A percentile compares a stretch with the other conserved stretches of the same genome.
Evolutionary conservation across 805 yeast species (phyloP).

Genomic region (Huiozyma sinensis): DNA sequence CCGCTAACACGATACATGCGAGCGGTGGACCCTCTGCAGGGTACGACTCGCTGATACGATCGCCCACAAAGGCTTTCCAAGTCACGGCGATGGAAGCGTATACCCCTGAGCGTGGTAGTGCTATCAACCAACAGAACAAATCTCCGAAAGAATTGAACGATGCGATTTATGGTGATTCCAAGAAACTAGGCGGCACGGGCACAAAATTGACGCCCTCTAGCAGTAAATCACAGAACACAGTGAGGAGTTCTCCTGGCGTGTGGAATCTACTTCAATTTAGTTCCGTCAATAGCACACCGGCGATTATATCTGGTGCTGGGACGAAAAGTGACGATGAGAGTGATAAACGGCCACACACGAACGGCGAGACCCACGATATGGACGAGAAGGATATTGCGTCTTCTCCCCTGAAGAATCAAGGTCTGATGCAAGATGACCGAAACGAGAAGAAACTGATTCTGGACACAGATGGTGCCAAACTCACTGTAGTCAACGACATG

Average conservation of each 20-base stretch:
- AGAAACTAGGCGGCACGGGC: not conserved
- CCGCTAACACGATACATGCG: not conserved
- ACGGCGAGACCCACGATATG: not conserved
- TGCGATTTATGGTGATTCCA: not conserved
- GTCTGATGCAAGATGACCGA: constrained; percentile 2
- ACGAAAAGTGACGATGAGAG: not conserved
- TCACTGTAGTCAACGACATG: constrained; percentile 18
- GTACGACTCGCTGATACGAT: constrained; percentile 19
- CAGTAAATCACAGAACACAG: constrained; percentile 12
- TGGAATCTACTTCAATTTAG: constrained; percentile 86
- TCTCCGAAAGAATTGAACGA: constrained; percentile 10
- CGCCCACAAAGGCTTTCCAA: constrained; percentile 36
- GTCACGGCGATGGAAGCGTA: constrained; percentile 49
- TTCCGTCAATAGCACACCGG: constrained; percentile 31
- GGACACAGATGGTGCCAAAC: constrained; percentile 25
- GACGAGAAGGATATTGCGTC: constrained; percentile 15
- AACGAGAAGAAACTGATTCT: constrained; percentile 17
- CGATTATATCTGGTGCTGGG: constrained; percentile 11
- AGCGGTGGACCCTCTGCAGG: not conserved
- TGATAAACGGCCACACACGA: no score
- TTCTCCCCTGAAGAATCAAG: constrained; percentile 20
- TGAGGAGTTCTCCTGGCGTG: constrained; percentile 66
- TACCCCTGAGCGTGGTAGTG: constrained; percentile 50
- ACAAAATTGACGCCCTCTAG: constrained; percentile 7
- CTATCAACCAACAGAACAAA: constrained; percentile 10